A percentile compares a stretch with the other conserved stretches of the same genome.
phyloP scores from a whole-genome alignment of 2,329 filamentous ascomycete species.

The Pseudocercospora vitis region DNA sequence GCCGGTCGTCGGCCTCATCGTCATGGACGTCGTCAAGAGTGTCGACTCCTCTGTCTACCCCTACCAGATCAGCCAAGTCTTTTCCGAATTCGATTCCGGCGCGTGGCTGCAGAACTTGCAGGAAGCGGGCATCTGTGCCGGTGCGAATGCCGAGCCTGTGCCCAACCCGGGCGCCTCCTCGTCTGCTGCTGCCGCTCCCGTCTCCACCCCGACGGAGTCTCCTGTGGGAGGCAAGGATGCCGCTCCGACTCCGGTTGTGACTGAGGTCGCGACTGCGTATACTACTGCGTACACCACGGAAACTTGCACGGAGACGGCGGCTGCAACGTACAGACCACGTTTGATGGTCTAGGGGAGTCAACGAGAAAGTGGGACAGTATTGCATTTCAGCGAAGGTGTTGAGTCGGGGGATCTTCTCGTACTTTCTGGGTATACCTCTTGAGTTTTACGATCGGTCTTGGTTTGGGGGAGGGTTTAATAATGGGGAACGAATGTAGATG shows the following conservation, averaged over 20 bases:
- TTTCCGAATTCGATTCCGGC: conserved; percentile 37
- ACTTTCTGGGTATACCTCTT: no score
- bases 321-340: background rate
- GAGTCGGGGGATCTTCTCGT: no score
- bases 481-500: background rate
- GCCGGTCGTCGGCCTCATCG: conserved; percentile 34
- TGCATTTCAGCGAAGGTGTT: background rate
- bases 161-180: background rate
- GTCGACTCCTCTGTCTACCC: conserved; percentile 21
- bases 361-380: background rate
- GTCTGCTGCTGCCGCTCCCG: background rate
- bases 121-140: conserved; percentile 30
- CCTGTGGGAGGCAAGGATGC: background rate
- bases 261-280: background rate
- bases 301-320: conserved; percentile 3
- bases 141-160: background rate
- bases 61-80: conserved; percentile 34
- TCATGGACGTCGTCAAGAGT: conserved; percentile 24
- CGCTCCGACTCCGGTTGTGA: background rate
- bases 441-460: no score
- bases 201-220: background rate
- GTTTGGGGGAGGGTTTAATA: no score
- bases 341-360: background rate
- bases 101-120: conserved; percentile 36
- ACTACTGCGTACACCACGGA: background rate